Evolutionary conservation across 140 eudicot genomes (phyloP).

Genomic region (Flaveria floridana): DNA sequence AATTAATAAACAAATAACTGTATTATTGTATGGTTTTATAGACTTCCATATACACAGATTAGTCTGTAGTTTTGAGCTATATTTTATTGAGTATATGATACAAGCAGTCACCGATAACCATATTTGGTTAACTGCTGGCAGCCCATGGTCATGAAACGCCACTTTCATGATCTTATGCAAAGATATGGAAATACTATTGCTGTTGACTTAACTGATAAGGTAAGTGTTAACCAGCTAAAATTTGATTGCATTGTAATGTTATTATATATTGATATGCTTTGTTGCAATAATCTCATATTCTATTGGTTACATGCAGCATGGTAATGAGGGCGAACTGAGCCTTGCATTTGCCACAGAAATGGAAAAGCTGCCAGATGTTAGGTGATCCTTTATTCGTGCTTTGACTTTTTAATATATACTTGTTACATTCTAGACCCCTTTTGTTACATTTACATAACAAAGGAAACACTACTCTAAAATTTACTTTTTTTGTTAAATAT

Average conservation of each 20-base stretch:
- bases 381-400: slow-evolving; percentile 45
- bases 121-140: slow-evolving; percentile 35
- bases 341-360: slow-evolving; percentile 80
- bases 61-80: background rate
- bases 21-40: slow-evolving; percentile 24
- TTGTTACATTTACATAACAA: slow-evolving; percentile 5
- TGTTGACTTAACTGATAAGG: slow-evolving; percentile 90
- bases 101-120: slow-evolving; percentile 3
- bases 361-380: slow-evolving; percentile 74
- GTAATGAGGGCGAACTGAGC: slow-evolving; percentile 74
- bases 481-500: background rate
- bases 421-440: background rate
- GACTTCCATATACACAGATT: slow-evolving; percentile 20
- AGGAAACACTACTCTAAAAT: background rate
- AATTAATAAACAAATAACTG: background rate
- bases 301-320: slow-evolving; percentile 58
- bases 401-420: slow-evolving; percentile 7
- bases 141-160: slow-evolving; percentile 87
- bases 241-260: slow-evolving; percentile 3
- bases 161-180: slow-evolving; percentile 82
- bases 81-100: slow-evolving; percentile 18
- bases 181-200: slow-evolving; percentile 88
- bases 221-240: slow-evolving; percentile 29
- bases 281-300: slow-evolving; percentile 3
- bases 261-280: background rate